Evolutionary conservation across 1,284 basidiomycete genomes (phyloP), one percentile per base, ranked within the genome.

Genomic region (Mixia osmundae): DNA sequence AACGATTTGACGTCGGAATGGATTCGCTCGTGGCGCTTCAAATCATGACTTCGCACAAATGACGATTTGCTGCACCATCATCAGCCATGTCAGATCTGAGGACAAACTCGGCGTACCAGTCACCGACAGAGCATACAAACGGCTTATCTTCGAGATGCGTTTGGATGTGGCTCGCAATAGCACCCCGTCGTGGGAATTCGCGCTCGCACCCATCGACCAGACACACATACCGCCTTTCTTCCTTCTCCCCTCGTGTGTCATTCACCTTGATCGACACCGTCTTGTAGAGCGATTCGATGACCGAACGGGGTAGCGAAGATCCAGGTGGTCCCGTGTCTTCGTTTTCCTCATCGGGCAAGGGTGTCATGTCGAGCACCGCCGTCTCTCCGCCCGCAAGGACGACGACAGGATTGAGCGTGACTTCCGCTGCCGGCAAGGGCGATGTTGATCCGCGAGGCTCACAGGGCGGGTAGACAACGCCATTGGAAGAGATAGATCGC

Each of bases 111-210:
- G 38, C 49, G 38, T 22, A 51, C 47, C 61, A 61, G 28, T 54
- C 52, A 16, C 47, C 44, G 27, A 51, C 50, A 2, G 51, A 45
- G 43, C 61, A 63, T 3, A 55, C 47, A 45, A 56, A 61, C 19
- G 60, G 61, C 50, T 62, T 63, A 49, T 62, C 59, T 41, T 61
- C 58, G n/a, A 63, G 46, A 42, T 63, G 61, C 25, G 59, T 61
- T 43, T 61, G 60, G 40, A 62, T 58, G 49, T 63, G 61, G 35
- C 52, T 55, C 39, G 58, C 55, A 28, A 61, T 58, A 8, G 60
- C 60, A 35, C 54, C 57, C 51, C 60, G 61, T 20, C 61, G 43
- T 3, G 59, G 58, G 48, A 61, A 62, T 18, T 47, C 44, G 14
- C 59, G 47, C n/a, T 53, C 55, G 42, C 61, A 63, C 7, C 47